A percentile compares a stretch with the other conserved stretches of the same genome.
These are phyloP conservation scores for Potentilla sterilis DNA, from an alignment of 306 rosid genomes.

Conservation along the genomic window DNA sequence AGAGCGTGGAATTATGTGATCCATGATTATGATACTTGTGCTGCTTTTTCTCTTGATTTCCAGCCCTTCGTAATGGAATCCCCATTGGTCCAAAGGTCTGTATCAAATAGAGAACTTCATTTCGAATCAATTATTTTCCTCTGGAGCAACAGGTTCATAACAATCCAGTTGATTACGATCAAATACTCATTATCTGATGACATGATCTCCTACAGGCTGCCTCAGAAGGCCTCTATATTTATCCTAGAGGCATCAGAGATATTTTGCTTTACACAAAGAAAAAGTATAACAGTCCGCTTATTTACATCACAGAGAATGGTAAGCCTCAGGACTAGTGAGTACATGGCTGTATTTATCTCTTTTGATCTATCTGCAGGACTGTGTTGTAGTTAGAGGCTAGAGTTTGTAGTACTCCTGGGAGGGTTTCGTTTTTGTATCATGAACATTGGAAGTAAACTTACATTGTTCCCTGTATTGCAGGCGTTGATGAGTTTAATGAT, in stretches of 20 bases:
- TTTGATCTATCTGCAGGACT: neutral
- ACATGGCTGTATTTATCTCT: neutral
- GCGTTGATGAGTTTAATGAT: conserved; percentile 40
- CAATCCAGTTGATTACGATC: neutral
- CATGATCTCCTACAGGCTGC: conserved; percentile 17
- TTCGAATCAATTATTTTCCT: neutral
- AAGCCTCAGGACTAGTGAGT: neutral
- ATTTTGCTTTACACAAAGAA: conserved; percentile 23
- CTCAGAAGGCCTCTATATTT: conserved; percentile 13
- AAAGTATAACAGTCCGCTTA: conserved; percentile 24
- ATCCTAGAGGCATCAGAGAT: conserved; percentile 33
- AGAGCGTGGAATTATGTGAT: neutral
- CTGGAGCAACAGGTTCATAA: neutral
- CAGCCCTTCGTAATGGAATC: conserved; percentile 38
- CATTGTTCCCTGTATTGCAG: conserved; percentile 22
- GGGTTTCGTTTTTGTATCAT: neutral
- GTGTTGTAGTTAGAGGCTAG: neutral
- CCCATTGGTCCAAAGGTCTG: conserved; percentile 34
- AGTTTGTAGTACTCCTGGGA: neutral
- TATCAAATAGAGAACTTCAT: neutral
- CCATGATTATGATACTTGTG: neutral
- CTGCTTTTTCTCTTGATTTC: neutral
- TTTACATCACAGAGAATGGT: conserved; percentile 46
- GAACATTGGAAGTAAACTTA: neutral
- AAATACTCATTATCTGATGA: neutral